phyloP scores from a whole-genome alignment of 2,329 filamentous ascomycete species.

The Periglandula ipomoeae region DNA sequence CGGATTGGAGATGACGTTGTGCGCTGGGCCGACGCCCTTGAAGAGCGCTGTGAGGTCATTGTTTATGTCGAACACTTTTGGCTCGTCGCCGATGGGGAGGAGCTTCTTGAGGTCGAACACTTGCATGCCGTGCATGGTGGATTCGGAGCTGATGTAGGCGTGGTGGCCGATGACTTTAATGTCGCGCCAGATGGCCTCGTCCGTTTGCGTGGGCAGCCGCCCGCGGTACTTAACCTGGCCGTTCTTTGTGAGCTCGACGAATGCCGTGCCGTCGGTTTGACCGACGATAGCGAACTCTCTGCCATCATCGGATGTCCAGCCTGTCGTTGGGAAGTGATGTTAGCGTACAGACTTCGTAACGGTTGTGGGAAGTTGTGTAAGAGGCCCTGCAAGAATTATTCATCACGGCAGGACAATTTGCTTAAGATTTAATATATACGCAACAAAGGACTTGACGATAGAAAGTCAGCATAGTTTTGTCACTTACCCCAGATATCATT shows the following conservation, averaged over 20 bases:
- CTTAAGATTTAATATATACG: too few species aligned
- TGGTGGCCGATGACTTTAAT: slow-evolving; percentile 28
- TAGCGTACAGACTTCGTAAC: too few species aligned
- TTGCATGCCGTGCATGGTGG: slow-evolving; percentile 45
- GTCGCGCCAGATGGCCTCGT: slow-evolving; percentile 27
- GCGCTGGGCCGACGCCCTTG: slow-evolving; percentile 28
- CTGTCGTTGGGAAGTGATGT: not conserved
- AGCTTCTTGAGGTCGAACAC: slow-evolving; percentile 54
- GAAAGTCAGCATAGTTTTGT: too few species aligned
- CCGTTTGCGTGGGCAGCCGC: slow-evolving; percentile 32
- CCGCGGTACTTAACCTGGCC: slow-evolving; percentile 36
- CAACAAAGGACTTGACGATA: too few species aligned
- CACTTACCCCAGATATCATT: slow-evolving; percentile 24
- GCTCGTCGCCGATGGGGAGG: slow-evolving; percentile 28
- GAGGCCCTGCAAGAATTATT: too few species aligned
- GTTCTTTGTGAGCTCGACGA: slow-evolving; percentile 32
- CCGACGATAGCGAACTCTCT: slow-evolving; percentile 36
- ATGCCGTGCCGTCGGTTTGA: slow-evolving; percentile 37
- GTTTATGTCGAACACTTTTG: slow-evolving; percentile 19
- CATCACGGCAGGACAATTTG: too few species aligned
- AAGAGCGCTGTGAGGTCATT: slow-evolving; percentile 26
- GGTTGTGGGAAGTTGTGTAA: too few species aligned
- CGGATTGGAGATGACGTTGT: slow-evolving; percentile 35
- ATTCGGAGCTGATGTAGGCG: slow-evolving; percentile 31
- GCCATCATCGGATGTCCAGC: slow-evolving; percentile 18